Percentiles rank a stretch among this genome's conserved stretches.
Evolutionary conservation across 768 basidiomycete genomes (phyloP).

Genomic region (Amanita rubescens): DNA sequence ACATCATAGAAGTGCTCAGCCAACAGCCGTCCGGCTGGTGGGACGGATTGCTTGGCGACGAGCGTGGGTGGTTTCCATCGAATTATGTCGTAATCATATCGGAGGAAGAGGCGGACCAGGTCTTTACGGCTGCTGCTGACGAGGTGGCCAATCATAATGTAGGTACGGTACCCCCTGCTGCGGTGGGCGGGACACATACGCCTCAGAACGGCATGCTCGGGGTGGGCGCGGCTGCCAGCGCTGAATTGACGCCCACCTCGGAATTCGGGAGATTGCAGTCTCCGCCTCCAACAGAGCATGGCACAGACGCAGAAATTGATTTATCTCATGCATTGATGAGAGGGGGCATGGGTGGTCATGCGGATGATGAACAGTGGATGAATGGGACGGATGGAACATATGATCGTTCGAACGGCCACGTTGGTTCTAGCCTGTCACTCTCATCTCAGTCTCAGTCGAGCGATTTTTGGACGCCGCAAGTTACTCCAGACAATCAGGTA

Average conservation of each 20-base stretch:
- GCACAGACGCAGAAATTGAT: conserved; percentile 22
- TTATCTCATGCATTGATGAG: conserved; percentile 43
- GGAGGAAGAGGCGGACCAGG: conserved; percentile 73
- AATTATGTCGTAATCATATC: conserved; percentile 84
- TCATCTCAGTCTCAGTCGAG: conserved; percentile 44
- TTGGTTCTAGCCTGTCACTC: conserved; percentile 1
- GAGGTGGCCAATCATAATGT: conserved; percentile 1
- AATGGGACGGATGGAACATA: conserved; percentile 14
- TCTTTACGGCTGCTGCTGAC: conserved; percentile 23
- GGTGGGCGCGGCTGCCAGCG: background rate
- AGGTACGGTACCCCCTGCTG: background rate
- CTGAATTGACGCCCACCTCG: background rate
- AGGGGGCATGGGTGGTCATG: conserved; percentile 31
- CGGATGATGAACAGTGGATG: conserved; percentile 42
- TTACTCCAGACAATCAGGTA: conserved; percentile 79
- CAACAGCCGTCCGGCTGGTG: conserved; percentile 95
- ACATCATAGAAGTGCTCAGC: conserved; percentile 91
- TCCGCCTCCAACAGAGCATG: background rate
- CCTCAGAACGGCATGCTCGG: background rate
- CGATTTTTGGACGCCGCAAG: conserved; percentile 89
- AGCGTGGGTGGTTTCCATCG: conserved; percentile 95
- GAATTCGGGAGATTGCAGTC: conserved; percentile 1
- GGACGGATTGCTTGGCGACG: conserved; percentile 88
- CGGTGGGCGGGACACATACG: background rate
- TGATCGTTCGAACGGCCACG: conserved; percentile 13